phyloP scores from a whole-genome alignment of 345 rosid genomes.

The Luvunga scandens region DNA sequence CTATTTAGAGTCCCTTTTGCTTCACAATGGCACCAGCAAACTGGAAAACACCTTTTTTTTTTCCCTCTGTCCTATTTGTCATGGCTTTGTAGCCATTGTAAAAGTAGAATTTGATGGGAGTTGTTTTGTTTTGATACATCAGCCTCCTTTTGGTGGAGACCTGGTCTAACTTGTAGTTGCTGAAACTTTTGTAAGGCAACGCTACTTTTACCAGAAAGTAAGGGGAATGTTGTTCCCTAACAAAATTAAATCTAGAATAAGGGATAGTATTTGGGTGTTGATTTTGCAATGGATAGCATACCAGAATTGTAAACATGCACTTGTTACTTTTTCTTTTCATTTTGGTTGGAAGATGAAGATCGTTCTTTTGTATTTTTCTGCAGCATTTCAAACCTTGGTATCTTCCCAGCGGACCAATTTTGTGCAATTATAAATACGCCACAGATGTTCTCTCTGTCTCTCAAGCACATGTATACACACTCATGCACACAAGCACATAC shows the following conservation, averaged over 20 bases:
- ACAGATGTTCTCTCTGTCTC: conserved; percentile 55
- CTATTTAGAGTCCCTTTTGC: neutral
- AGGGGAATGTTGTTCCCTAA: neutral
- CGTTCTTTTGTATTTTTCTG: conserved; percentile 21
- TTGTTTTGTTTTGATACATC: neutral
- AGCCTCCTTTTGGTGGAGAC: neutral
- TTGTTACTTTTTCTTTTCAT: neutral
- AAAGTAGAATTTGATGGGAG: neutral
- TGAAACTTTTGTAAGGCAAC: neutral
- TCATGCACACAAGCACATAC: neutral
- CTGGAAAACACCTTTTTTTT: neutral
- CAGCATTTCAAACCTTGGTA: conserved; percentile 99
- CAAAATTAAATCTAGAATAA: neutral
- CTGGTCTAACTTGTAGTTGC: neutral
- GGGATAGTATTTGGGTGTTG: neutral
- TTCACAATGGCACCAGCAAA: neutral
- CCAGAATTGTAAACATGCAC: neutral
- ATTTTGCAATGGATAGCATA: neutral
- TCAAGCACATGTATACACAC: neutral
- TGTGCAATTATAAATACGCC: conserved; percentile 88
- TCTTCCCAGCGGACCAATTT: conserved; percentile 92
- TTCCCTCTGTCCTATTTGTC: too few species aligned
- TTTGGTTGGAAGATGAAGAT: neutral
- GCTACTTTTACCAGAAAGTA: neutral
- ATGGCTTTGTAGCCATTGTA: neutral